A percentile compares a stretch with the other conserved stretches of the same genome.
Conservation (phyloP, 202 grass and related monocot genomes). For the Panicum virgatum region DNA sequence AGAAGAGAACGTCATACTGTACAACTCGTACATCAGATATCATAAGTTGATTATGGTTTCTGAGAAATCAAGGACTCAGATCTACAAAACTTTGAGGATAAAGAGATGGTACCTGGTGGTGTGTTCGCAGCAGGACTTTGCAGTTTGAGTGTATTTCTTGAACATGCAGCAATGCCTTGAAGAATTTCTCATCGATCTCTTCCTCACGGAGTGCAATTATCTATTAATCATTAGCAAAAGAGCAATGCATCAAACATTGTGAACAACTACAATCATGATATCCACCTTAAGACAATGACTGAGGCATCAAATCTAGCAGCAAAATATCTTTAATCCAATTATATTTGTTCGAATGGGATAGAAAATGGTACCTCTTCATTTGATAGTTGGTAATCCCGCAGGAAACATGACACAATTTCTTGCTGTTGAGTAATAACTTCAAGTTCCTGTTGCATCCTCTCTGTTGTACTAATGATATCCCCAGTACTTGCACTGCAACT, state of each 20-base stretch:
- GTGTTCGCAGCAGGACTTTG: constrained; percentile 88
- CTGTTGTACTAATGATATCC: constrained; percentile 96
- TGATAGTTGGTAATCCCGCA: constrained; percentile 92
- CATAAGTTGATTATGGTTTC: not conserved
- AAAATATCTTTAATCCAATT: constrained; percentile 19
- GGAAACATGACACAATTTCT: constrained; percentile 96
- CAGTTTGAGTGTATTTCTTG: constrained; percentile 99
- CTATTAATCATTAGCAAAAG: constrained; percentile 56
- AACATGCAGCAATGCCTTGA: constrained; percentile 88
- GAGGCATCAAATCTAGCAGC: not conserved
- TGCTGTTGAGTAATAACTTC: constrained; percentile 91
- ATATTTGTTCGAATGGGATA: constrained; percentile 13
- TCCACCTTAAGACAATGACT: not conserved
- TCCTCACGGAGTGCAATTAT: constrained; percentile 85
- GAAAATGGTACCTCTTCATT: constrained; percentile 77
- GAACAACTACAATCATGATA: constrained; percentile 4
- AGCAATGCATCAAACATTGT: constrained; percentile 6
- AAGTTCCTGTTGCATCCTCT: constrained; percentile 96
- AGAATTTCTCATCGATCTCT: constrained; percentile 94
- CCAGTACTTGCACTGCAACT: constrained; percentile 90
- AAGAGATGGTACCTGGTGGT: constrained; percentile 79
- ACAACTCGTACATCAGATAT: not conserved
- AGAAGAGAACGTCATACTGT: not conserved
- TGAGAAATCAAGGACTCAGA: constrained; percentile 25
- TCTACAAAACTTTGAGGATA: constrained; percentile 5